Conservation (phyloP, 1,284 basidiomycete genomes). For the Agaricales sp. region DNA sequence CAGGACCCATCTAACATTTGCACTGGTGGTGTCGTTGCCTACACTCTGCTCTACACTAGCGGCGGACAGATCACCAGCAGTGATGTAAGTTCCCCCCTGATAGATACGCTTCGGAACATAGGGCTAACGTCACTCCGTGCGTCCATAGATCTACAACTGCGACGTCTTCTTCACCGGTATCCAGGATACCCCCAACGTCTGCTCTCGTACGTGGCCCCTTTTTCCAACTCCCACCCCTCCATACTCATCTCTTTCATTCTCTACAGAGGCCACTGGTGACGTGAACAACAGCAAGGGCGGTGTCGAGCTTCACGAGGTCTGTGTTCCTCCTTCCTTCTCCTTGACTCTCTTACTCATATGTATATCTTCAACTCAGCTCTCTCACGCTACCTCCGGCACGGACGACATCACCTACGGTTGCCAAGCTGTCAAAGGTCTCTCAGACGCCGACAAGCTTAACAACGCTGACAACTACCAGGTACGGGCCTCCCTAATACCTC, state of each 20-base stretch:
- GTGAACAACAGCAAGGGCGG: neutral
- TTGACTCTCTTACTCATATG: neutral
- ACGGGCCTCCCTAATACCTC: neutral
- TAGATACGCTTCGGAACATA: too few relatives aligned
- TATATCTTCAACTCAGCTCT: neutral
- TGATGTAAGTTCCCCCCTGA: too few relatives aligned
- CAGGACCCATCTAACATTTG: neutral
- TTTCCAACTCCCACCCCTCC: neutral
- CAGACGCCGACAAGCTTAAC: neutral
- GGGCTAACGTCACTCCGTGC: neutral
- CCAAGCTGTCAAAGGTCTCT: neutral
- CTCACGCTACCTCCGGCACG: too few relatives aligned
- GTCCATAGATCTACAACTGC: neutral
- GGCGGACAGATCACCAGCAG: neutral
- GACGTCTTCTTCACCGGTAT: neutral
- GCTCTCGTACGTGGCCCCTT: neutral
- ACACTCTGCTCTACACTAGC: neutral
- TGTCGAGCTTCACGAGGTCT: neutral
- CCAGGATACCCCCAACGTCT: neutral
- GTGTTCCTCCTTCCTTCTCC: neutral
- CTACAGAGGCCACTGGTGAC: neutral
- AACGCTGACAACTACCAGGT: neutral
- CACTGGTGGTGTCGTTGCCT: neutral
- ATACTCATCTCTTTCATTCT: neutral
- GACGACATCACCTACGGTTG: neutral